Percentiles rank a stretch among this genome's conserved stretches.
Conservation (phyloP, 1,284 basidiomycete genomes). For the Tilletia horrida region DNA sequence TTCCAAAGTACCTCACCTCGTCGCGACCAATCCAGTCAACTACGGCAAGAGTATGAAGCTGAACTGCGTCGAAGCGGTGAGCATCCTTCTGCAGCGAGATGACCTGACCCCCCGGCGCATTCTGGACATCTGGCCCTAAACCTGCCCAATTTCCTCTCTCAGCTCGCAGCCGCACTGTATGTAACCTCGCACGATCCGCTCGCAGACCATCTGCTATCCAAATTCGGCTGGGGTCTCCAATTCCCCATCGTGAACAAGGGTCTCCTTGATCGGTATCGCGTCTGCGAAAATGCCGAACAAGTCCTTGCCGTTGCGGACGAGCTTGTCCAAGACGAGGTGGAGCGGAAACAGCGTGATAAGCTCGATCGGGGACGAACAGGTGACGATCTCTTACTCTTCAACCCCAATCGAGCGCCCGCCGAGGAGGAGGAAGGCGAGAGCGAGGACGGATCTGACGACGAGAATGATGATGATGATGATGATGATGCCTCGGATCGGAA, state of each 20-base stretch:
- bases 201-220: constrained; percentile 40
- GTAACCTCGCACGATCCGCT: constrained; percentile 36
- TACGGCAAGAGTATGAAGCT: constrained; percentile 53
- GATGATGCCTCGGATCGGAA: constrained; percentile 17
- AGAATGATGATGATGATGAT: constrained; percentile 23
- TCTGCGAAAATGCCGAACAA: constrained; percentile 32
- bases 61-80: constrained; percentile 49
- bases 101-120: not conserved
- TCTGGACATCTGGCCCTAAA: constrained; percentile 1
- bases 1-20: constrained; percentile 48
- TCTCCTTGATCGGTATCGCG: constrained; percentile 37
- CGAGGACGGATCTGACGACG: constrained; percentile 17
- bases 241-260: constrained; percentile 43
- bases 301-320: constrained; percentile 33
- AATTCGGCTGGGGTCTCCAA: constrained; percentile 48
- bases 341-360: constrained; percentile 23
- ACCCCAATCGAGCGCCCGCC: not conserved
- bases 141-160: not conserved
- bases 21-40: constrained; percentile 53
- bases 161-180: constrained; percentile 46
- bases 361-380: not conserved
- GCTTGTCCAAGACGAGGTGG: constrained; percentile 38
- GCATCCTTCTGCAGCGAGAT: not conserved
- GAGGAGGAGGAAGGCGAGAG: constrained; percentile 10
- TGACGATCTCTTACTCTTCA: constrained; percentile 9